These are phyloP conservation scores for Cystobasidium onofrii DNA, from an alignment of 768 basidiomycete species.

Conservation along the genomic window DNA sequence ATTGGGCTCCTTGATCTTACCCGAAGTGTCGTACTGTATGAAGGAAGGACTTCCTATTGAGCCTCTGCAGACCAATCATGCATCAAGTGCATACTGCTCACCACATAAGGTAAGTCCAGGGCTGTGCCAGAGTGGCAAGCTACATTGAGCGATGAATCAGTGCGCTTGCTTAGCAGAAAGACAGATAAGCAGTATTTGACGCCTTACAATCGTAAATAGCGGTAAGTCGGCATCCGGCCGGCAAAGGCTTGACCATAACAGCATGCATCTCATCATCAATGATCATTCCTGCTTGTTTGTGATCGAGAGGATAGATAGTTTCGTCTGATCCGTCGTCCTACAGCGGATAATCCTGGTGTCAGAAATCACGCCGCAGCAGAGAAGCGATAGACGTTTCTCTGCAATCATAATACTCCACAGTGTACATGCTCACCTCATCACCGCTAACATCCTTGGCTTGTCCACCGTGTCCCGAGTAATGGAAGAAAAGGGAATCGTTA, in stretches of 20 bases:
- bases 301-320: constrained; percentile 73
- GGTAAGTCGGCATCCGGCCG: constrained; percentile 79
- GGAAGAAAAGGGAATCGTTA: constrained; percentile 79
- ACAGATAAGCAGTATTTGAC: background rate
- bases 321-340: constrained; percentile 68
- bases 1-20: constrained; percentile 42
- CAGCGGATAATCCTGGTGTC: no score
- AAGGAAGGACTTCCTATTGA: no score
- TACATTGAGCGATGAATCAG: background rate
- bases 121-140: constrained; percentile 79
- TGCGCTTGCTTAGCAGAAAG: background rate
- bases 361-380: no score
- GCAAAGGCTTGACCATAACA: constrained; percentile 68
- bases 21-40: constrained; percentile 37
- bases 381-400: background rate
- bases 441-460: constrained; percentile 63
- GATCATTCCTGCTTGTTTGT: constrained; percentile 65
- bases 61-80: no score
- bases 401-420: background rate
- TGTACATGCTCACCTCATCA: constrained; percentile 40
- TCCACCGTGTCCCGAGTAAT: constrained; percentile 59
- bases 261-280: constrained; percentile 83
- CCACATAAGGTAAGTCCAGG: constrained; percentile 52
- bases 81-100: no score
- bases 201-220: constrained; percentile 42